Base-by-base conservation (phyloP, 257 asterid genomes). In the Salvia rosmarinus region DNA sequence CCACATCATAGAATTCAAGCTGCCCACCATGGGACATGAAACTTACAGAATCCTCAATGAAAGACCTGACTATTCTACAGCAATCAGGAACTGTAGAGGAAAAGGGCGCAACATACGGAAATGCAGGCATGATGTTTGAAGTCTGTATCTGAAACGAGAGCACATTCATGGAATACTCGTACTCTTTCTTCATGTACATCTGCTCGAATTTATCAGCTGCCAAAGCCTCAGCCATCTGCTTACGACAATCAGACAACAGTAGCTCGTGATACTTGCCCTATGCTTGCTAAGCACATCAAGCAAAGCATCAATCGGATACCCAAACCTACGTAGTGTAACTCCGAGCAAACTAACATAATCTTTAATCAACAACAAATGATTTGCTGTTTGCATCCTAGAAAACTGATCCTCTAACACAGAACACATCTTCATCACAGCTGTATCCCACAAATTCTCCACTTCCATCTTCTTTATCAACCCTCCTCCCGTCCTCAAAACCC, bases 101-200 rank as follows among this genome's bases (percentile, higher is more conserved):
- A 84, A 91, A 94, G 6, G 98, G 96, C 0, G 98, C 99, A 55
- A 94, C 82, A 73, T 86, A 94, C 12, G 99, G 99, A 76, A 94
- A 94, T 6, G 99, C 99, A 6, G 99, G 99, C 91, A 87, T 87
- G 72, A 91, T 86, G 77, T 91, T 87, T 7, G 99, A 91, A 1
- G 96, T 91, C 79, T 94, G 99, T 67, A 94, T 64, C 83, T 94
- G 99, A 82, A 94, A 94, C 1, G 97, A 91, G 17, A 91, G 84
- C 74, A 94, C 96, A 70, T 94, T 91, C 99, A 91, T 91, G 0
- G 91, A 84, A 64, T 91, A 94, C 71, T 94, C 99, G 9, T 91
- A 94, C 79, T 94, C 99, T 77, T 94, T 94, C 89, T 87, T 94
- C 99, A 94, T 91, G 75, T 87, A 91, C 99, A 94, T 91, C 80